Conservation (phyloP, 768 basidiomycete species). For the Fibroporia radiculosa region DNA sequence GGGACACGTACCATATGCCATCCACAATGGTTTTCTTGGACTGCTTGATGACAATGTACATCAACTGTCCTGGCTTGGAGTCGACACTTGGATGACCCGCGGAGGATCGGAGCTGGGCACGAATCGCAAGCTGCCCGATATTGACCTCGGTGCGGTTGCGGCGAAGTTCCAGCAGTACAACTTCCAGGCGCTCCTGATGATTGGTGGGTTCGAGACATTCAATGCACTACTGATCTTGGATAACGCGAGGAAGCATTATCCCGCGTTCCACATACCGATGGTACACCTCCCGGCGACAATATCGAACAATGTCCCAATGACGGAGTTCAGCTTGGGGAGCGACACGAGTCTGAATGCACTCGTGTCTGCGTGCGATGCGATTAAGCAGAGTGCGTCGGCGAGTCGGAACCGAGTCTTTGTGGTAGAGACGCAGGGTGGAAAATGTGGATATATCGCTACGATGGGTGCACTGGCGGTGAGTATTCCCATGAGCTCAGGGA, state of each 20-base stretch:
- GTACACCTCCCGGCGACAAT: slow-evolving; percentile 94
- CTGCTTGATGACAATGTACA: slow-evolving; percentile 83
- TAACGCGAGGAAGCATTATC: slow-evolving; percentile 74
- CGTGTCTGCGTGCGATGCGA: slow-evolving; percentile 95
- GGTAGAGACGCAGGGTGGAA: slow-evolving; percentile 96
- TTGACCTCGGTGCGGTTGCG: slow-evolving; percentile 84
- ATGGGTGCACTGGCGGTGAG: slow-evolving; percentile 93
- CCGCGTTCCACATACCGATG: slow-evolving; percentile 93
- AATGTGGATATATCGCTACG: slow-evolving; percentile 92
- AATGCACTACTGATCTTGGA: slow-evolving; percentile 71
- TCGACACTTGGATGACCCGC: slow-evolving; percentile 92
- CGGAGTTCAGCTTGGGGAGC: slow-evolving; percentile 90
- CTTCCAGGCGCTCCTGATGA: slow-evolving; percentile 75
- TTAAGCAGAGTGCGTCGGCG: slow-evolving; percentile 97
- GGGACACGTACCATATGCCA: slow-evolving; percentile 86
- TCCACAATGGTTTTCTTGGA: slow-evolving; percentile 95
- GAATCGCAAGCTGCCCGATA: slow-evolving; percentile 80
- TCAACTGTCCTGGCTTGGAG: slow-evolving; percentile 91
- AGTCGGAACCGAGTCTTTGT: slow-evolving; percentile 95
- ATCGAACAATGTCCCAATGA: slow-evolving; percentile 97
- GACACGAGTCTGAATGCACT: slow-evolving; percentile 98
- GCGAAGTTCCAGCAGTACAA: slow-evolving; percentile 83
- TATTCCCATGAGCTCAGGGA: slow-evolving; percentile 9
- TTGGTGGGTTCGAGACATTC: slow-evolving; percentile 97
- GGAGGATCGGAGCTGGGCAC: slow-evolving; percentile 98